Percentiles rank a stretch among this genome's conserved stretches.
Evolutionary conservation across 164 flowering plant genomes (phyloP).

Genomic region (Paratinospora sagittata): DNA sequence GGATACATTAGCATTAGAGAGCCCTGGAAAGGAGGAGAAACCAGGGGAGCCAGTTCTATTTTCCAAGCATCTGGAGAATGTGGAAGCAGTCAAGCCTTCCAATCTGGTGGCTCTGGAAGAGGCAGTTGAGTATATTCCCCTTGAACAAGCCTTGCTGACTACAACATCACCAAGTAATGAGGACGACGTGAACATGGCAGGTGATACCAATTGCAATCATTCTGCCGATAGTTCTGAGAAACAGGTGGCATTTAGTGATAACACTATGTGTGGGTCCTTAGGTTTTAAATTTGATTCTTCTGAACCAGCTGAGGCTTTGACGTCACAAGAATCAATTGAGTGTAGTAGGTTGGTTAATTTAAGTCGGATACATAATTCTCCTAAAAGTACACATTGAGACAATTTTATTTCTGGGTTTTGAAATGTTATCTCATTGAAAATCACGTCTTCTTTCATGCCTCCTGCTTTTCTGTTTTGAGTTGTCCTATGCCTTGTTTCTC

Average conservation of each 20-base stretch:
- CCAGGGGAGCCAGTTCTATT: background rate
- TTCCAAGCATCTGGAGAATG: background rate
- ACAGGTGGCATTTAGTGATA: constrained; percentile 2
- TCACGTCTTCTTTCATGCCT: constrained; percentile 1
- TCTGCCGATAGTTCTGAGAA: constrained; percentile 4
- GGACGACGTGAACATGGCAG: background rate
- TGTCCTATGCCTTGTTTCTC: background rate
- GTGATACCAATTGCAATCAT: constrained; percentile 6
- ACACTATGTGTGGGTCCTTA: constrained; percentile 22
- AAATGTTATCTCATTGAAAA: constrained; percentile 10
- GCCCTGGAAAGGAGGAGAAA: background rate
- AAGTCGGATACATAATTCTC: constrained; percentile 88
- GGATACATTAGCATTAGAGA: background rate
- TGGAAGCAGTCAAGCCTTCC: background rate
- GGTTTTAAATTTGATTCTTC: constrained; percentile 31
- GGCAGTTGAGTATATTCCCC: background rate
- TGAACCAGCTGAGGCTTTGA: constrained; percentile 42
- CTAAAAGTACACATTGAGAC: constrained; percentile 97
- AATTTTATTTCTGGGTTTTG: constrained; percentile 26
- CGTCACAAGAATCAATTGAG: constrained; percentile 54
- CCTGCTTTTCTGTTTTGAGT: background rate
- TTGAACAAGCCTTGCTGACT: constrained; percentile 10
- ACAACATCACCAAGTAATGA: background rate
- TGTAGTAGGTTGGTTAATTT: constrained; percentile 58
- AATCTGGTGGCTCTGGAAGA: constrained; percentile 7